Percentiles rank a stretch among this genome's conserved stretches.
Evolutionary conservation across 2,329 filamentous ascomycete species (phyloP).

Genomic region (Fusarium sp.): DNA sequence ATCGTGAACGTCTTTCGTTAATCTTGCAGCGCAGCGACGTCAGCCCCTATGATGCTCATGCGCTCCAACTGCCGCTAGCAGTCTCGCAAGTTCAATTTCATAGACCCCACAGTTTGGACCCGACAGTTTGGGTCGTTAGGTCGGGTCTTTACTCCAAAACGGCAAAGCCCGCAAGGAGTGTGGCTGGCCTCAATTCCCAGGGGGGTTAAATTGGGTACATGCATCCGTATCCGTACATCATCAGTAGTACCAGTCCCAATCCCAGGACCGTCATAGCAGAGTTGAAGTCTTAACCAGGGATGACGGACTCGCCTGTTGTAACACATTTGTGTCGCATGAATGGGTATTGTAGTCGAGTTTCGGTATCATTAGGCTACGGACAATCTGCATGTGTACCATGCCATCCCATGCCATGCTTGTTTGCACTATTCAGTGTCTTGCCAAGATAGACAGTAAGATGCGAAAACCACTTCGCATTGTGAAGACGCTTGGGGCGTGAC

Average conservation of each 20-base stretch:
- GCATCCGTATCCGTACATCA: neutral
- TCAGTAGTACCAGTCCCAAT: too few species aligned
- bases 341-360: slow-evolving; percentile 28
- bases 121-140: slow-evolving; percentile 49
- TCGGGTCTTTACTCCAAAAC: slow-evolving; percentile 43
- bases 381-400: neutral
- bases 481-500: neutral
- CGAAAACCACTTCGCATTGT: neutral
- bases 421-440: neutral
- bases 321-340: slow-evolving; percentile 31
- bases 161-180: slow-evolving; percentile 43
- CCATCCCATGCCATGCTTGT: neutral
- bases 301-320: slow-evolving; percentile 19
- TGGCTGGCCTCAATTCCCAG: slow-evolving; percentile 45
- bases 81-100: slow-evolving; percentile 44
- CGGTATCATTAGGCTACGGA: slow-evolving; percentile 10
- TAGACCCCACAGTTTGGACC: slow-evolving; percentile 41
- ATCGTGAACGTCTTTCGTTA: neutral
- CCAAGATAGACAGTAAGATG: neutral
- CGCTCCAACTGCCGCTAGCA: slow-evolving; percentile 42
- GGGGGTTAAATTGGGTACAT: slow-evolving; percentile 36
- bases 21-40: neutral
- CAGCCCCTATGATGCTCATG: neutral
- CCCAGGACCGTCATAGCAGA: slow-evolving; percentile 15
- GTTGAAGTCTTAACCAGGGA: slow-evolving; percentile 15